Conservation (phyloP, 345 rosid species). For the Populus deltoides region DNA sequence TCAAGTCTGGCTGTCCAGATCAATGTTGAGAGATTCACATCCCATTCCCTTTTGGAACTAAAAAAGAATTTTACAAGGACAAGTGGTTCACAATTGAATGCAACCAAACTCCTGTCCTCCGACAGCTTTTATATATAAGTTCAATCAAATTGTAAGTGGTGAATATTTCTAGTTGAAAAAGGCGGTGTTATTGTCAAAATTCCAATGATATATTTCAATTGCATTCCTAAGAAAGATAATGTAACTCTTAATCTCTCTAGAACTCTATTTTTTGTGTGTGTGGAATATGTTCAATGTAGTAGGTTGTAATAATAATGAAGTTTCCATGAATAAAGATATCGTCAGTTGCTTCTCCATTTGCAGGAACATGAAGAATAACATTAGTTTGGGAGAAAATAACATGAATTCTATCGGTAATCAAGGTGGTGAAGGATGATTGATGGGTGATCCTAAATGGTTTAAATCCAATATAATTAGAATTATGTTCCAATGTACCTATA, state of each 20-base stretch:
- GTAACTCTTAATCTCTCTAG: background rate
- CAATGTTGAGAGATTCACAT: background rate
- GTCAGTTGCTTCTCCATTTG: background rate
- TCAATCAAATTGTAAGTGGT: background rate
- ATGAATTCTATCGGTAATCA: background rate
- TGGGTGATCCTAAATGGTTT: background rate
- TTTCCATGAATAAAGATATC: background rate
- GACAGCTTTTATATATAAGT: background rate
- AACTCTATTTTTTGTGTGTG: background rate
- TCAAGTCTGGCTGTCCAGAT: background rate
- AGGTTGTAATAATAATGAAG: background rate
- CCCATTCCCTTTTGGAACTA: background rate
- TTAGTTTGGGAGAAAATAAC: no score
- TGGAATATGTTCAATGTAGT: background rate
- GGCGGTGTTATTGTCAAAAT: background rate
- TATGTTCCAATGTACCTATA: background rate
- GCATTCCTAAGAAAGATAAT: background rate
- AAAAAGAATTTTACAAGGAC: background rate
- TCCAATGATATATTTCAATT: background rate
- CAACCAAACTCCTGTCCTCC: background rate
- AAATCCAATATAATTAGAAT: background rate
- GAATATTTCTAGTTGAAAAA: background rate
- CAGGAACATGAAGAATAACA: background rate
- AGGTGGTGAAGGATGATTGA: background rate
- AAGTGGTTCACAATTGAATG: background rate